A percentile compares a stretch with the other conserved stretches of the same genome.
phyloP scores from a whole-genome alignment of 805 yeast genomes.

The Scheffersomyces spartinae region DNA sequence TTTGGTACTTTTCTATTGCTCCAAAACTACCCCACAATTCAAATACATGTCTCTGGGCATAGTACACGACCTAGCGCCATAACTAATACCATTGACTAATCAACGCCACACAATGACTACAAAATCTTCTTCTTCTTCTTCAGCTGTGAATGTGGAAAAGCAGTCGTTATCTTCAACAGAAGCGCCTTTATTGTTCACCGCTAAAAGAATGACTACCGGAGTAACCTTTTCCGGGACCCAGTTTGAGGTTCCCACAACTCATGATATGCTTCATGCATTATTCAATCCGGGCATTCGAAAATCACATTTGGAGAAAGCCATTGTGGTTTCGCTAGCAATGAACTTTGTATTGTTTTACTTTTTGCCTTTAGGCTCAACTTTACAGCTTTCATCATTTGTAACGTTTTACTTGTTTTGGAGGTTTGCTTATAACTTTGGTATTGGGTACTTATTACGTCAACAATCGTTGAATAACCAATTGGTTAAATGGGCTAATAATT shows the following conservation, averaged over 20 bases:
- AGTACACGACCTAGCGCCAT: no score
- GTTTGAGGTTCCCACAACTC: constrained; percentile 49
- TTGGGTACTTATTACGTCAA: constrained; percentile 53
- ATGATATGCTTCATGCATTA: constrained; percentile 73
- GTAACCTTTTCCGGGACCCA: constrained; percentile 34
- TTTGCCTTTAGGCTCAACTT: constrained; percentile 10
- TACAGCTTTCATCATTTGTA: constrained; percentile 30
- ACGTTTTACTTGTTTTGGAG: constrained; percentile 64
- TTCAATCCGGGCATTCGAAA: constrained; percentile 68
- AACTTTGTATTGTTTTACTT: constrained; percentile 20
- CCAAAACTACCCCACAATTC: no score
- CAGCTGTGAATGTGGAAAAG: no score
- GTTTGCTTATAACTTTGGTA: constrained; percentile 65
- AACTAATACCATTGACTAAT: no score
- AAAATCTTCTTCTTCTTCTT: no score
- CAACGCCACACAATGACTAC: no score
- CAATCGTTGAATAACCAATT: constrained; percentile 52
- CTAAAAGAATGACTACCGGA: no score
- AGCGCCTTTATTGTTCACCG: no score
- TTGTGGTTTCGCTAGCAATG: constrained; percentile 32
- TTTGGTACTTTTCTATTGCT: no score
- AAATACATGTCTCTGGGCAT: no score
- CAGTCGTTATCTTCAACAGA: no score
- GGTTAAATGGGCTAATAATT: constrained; percentile 38
- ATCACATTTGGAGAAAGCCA: constrained; percentile 52